Base-by-base conservation (phyloP, 1,139 yeast genomes). In the Sporopachydermia cereana region DNA sequence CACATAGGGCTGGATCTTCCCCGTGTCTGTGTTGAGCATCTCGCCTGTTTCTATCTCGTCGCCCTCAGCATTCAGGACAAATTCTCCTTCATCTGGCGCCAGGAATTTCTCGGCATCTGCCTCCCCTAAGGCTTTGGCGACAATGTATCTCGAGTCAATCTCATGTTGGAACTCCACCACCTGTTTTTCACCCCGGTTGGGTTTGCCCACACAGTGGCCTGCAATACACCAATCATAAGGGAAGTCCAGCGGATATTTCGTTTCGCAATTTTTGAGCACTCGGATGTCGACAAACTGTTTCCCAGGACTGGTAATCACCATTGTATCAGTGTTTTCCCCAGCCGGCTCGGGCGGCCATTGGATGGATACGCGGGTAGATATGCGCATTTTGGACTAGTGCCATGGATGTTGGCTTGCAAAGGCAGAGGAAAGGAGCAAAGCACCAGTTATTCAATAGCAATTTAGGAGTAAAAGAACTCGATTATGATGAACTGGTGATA, bases 31-130 rank as follows among this genome's bases (percentile, higher is more conserved):
- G 52, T 76, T 74, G 20, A 54, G 51, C 83, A 78, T 76, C 2
- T 52, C 50, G 0, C 84, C 84, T 0, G 69, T 65, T 53, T 78
- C 84, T 44, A 63, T 63, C 41, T 80, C 62, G 47, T 67, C 66
- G 7, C 72, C 68, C 22, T 62, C 64, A 9, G 57, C 64, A 41
- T 71, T 56, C 2, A 56, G 54, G 42, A 66, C 61, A 50, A 74
- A 74, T 7, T 63, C 59, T 2, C 82, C 81, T 17, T 64, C 54
- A 49, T 77, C 81, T 0, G 71, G 64, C 31, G 61, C 63, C 9
- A 48, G 50, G 7, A 47, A 47, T 24, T 51, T 44, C 12, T 50
- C 46, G 9, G 44, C 48, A 17, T 45, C 42, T n/a, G 50, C 50
- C 30, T 59, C 56, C 42, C 53, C 41, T 7, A 67, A 54, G 1